Percentiles rank a stretch among this genome's conserved stretches.
Evolutionary conservation across 441 rosid species (phyloP).

Genomic region (Bruguiera hainesii): DNA sequence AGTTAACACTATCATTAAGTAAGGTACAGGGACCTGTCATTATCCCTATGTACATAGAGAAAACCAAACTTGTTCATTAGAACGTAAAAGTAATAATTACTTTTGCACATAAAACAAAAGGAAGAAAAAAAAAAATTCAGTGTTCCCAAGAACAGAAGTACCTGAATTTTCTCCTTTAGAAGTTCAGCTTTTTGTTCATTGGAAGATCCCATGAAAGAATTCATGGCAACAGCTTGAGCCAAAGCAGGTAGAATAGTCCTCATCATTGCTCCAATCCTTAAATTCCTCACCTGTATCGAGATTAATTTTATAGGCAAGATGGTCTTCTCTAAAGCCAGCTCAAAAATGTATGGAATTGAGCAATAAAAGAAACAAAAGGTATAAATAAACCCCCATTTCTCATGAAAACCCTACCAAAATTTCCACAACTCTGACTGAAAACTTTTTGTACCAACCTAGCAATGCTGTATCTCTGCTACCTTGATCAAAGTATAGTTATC

Average conservation of each 20-base stretch:
- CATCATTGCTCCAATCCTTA: slow-evolving; percentile 94
- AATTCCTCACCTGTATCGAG: slow-evolving; percentile 58
- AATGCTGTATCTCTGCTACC: too few relatives aligned
- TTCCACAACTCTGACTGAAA: too few relatives aligned
- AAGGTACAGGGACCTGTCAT: not conserved
- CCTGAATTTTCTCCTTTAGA: slow-evolving; percentile 72
- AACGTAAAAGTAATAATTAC: not conserved
- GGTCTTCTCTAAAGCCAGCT: slow-evolving; percentile 10
- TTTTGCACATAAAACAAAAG: not conserved
- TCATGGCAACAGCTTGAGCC: slow-evolving; percentile 74
- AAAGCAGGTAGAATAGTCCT: slow-evolving; percentile 81
- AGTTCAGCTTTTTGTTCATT: slow-evolving; percentile 36
- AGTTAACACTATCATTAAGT: not conserved
- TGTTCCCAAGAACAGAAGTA: slow-evolving; percentile 15
- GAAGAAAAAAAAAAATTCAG: not conserved
- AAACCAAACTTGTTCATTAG: not conserved
- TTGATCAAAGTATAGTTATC: too few relatives aligned
- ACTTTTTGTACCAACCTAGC: too few relatives aligned
- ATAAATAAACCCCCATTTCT: too few relatives aligned
- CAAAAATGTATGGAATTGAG: too few relatives aligned
- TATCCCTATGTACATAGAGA: too few relatives aligned
- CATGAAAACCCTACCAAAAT: too few relatives aligned
- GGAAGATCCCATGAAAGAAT: slow-evolving; percentile 35
- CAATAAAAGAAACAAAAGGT: too few relatives aligned
- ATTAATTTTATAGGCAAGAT: slow-evolving; percentile 8